Evolutionary conservation across 192 early-diverging fungal genomes (phyloP).

Genomic region (Linnemannia exigua): DNA sequence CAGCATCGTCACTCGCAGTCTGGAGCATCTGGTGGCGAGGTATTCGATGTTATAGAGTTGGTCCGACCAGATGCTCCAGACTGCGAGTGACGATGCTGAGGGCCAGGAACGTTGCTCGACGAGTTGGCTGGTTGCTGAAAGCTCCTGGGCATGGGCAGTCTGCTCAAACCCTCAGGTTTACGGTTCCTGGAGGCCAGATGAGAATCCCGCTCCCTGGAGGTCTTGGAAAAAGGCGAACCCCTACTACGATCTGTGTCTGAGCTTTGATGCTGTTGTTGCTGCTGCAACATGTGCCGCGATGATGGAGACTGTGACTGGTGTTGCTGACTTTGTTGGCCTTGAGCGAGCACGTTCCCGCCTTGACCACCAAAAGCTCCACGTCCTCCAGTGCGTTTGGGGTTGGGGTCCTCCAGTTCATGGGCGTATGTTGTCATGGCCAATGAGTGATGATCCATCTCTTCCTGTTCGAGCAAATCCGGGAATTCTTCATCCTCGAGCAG

Average conservation of each 20-base stretch:
- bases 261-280: conserved; percentile 25
- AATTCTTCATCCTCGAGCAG: conserved; percentile 56
- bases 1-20: conserved; percentile 33
- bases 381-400: not conserved
- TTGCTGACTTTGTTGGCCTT: conserved; percentile 4
- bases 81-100: conserved; percentile 28
- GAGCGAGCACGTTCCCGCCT: not conserved
- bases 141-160: conserved; percentile 47
- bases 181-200: conserved; percentile 32
- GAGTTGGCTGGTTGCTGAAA: conserved; percentile 23
- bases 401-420: conserved; percentile 41
- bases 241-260: conserved; percentile 1
- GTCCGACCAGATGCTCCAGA: conserved; percentile 17
- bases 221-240: conserved; percentile 16
- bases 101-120: conserved; percentile 1
- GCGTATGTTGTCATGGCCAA: conserved; percentile 46
- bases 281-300: conserved; percentile 22
- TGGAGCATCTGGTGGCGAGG: conserved; percentile 20
- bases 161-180: conserved; percentile 50
- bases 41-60: conserved; percentile 14
- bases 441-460: conserved; percentile 44
- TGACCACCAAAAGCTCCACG: not conserved
- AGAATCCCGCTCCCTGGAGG: conserved; percentile 14
- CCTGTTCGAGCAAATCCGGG: conserved; percentile 43
- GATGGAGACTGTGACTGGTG: conserved; percentile 14